Evolutionary conservation across 805 yeast species (phyloP).

Genomic region (Candida hispaniensis): DNA sequence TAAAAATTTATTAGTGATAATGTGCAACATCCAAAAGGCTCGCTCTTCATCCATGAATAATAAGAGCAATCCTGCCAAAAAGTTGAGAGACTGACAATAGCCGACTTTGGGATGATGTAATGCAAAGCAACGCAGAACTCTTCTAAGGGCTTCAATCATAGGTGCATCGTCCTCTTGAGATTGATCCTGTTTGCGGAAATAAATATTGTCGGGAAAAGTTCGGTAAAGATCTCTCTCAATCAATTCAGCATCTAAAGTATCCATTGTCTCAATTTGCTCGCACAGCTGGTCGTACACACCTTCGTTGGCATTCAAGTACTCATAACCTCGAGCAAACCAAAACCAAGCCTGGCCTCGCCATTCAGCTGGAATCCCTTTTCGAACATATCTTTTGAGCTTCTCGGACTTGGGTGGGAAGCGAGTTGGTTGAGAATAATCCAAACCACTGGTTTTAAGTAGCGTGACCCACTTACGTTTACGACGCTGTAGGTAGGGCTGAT

Average conservation of each 20-base stretch:
- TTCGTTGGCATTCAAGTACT: slow-evolving; percentile 50
- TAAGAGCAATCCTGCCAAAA: slow-evolving; percentile 76
- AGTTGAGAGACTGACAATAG: slow-evolving; percentile 90
- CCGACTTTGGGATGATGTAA: slow-evolving; percentile 82
- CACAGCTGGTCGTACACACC: slow-evolving; percentile 70
- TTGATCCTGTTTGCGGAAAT: slow-evolving; percentile 44
- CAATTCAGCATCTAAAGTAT: slow-evolving; percentile 76
- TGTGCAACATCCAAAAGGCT: slow-evolving; percentile 92
- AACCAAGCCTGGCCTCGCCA: slow-evolving; percentile 99
- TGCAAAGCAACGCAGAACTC: slow-evolving; percentile 78
- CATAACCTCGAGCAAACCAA: slow-evolving; percentile 80
- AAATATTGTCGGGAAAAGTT: slow-evolving; percentile 87
- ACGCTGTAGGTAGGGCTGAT: slow-evolving; percentile 49
- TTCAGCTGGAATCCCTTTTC: slow-evolving; percentile 92
- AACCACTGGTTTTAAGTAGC: slow-evolving; percentile 58
- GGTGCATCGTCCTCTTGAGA: slow-evolving; percentile 41
- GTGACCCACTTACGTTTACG: slow-evolving; percentile 70
- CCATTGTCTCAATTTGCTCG: slow-evolving; percentile 40
- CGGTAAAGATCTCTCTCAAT: slow-evolving; percentile 89
- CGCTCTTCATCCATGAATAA: slow-evolving; percentile 82
- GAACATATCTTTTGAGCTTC: slow-evolving; percentile 58
- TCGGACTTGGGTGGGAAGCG: slow-evolving; percentile 72
- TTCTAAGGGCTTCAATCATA: slow-evolving; percentile 57
- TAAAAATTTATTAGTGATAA: slow-evolving; percentile 70
- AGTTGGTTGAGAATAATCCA: slow-evolving; percentile 38